Evolutionary conservation across 2,329 filamentous ascomycete genomes (phyloP).

Genomic region (Diatrype stigma): DNA sequence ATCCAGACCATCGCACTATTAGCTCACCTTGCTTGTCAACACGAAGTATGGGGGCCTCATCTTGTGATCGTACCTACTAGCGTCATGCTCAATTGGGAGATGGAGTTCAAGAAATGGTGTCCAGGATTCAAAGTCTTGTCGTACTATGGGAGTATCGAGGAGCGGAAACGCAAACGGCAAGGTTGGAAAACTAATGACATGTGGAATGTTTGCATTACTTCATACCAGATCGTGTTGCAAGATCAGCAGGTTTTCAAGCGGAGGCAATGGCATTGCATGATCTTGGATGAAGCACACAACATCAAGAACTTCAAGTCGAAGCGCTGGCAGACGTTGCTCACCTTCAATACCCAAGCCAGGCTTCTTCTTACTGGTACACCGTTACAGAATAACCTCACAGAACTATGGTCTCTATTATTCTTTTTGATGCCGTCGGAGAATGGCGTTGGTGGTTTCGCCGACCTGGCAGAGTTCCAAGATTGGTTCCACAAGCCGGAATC

Average conservation of each 20-base stretch:
- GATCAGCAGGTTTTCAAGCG: slow-evolving; percentile 93
- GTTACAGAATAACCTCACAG: slow-evolving; percentile 92
- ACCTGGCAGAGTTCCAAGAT: slow-evolving; percentile 91
- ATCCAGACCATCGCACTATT: slow-evolving; percentile 95
- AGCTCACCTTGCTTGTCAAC: slow-evolving; percentile 84
- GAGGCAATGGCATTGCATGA: slow-evolving; percentile 94
- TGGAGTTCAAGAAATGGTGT: slow-evolving; percentile 99
- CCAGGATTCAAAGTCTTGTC: slow-evolving; percentile 97
- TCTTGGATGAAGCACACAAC: slow-evolving; percentile 96
- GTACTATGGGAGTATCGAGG: slow-evolving; percentile 92
- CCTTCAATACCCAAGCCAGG: slow-evolving; percentile 84
- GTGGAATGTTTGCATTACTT: slow-evolving; percentile 98
- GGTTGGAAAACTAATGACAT: slow-evolving; percentile 91
- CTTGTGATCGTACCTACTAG: slow-evolving; percentile 94
- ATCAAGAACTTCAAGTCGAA: slow-evolving; percentile 99
- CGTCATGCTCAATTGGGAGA: slow-evolving; percentile 99
- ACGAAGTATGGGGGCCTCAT: slow-evolving; percentile 93
- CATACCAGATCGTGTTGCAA: slow-evolving; percentile 91
- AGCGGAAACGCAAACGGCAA: slow-evolving; percentile 83
- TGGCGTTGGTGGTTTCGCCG: slow-evolving; percentile 84
- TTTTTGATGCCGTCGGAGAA: slow-evolving; percentile 92
- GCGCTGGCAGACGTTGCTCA: slow-evolving; percentile 90
- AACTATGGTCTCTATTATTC: slow-evolving; percentile 94
- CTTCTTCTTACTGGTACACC: slow-evolving; percentile 91
- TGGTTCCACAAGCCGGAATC: slow-evolving; percentile 95